These are phyloP conservation scores for Pythium rhizo-oryzae DNA, from an alignment of 352 stramenopile genomes.

Conservation along the genomic window DNA sequence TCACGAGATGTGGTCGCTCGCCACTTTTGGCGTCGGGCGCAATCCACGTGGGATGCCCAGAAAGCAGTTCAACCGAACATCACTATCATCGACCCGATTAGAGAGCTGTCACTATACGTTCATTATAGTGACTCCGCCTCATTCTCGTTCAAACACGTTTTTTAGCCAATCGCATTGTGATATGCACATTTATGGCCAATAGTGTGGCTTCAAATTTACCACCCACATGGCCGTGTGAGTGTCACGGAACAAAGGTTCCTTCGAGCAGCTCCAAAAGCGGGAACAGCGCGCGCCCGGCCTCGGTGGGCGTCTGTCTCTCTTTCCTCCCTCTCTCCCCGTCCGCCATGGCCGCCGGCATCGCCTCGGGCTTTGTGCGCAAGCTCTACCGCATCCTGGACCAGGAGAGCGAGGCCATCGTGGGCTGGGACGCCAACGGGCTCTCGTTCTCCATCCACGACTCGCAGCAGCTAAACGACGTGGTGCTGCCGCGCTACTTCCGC, in stretches of 20 bases:
- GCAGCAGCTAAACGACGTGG: conserved; percentile 50
- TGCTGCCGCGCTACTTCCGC: conserved; percentile 75
- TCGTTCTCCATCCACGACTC: conserved; percentile 77
- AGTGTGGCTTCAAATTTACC: not conserved
- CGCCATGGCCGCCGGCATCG: conserved; percentile 52
- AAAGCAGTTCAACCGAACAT: conserved; percentile 15
- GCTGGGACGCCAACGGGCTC: conserved; percentile 51
- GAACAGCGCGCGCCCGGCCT: not conserved
- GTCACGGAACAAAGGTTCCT: conserved; percentile 15
- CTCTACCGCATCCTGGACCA: conserved; percentile 83
- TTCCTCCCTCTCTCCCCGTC: not conserved
- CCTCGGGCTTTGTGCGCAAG: conserved; percentile 80
- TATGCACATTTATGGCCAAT: too few relatives aligned
- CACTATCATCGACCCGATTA: conserved; percentile 10
- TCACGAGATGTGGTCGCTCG: not conserved
- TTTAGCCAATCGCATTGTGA: conserved; percentile 16
- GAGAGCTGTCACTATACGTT: conserved; percentile 9
- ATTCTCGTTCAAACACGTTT: not conserved
- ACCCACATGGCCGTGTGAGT: conserved; percentile 13
- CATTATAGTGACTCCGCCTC: too few relatives aligned
- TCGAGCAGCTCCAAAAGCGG: conserved; percentile 1
- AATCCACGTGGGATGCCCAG: conserved; percentile 26
- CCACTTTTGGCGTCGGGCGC: not conserved
- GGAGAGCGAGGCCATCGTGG: conserved; percentile 61
- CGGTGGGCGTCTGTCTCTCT: not conserved